These are phyloP conservation scores for Carallia brachiata DNA, from an alignment of 345 rosid genomes.

Conservation along the genomic window DNA sequence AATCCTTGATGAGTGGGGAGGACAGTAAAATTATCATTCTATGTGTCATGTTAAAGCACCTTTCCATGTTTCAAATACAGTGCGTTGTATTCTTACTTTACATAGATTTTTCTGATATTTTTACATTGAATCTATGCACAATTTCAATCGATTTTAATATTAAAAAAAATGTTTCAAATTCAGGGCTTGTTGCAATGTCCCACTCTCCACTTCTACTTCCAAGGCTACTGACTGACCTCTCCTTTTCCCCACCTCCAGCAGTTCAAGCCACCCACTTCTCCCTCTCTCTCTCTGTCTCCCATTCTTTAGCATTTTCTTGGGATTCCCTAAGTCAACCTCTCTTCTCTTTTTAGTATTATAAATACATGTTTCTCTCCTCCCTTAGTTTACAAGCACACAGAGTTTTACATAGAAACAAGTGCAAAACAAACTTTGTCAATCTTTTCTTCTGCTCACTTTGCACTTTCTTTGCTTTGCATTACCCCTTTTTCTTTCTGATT, in stretches of 20 bases:
- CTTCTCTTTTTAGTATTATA: slow-evolving; percentile 25
- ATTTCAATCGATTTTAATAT: too few species aligned
- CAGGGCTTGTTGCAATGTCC: slow-evolving; percentile 17
- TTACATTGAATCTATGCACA: too few species aligned
- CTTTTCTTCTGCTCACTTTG: background rate
- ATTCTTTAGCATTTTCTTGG: slow-evolving; percentile 3
- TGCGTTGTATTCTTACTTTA: too few species aligned
- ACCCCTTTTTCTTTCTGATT: background rate
- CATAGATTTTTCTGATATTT: too few species aligned
- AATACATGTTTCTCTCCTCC: slow-evolving; percentile 21
- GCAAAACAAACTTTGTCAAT: background rate
- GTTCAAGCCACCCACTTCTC: slow-evolving; percentile 23
- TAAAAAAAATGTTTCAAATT: too few species aligned
- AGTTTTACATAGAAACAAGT: background rate
- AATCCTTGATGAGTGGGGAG: background rate
- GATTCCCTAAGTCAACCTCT: slow-evolving; percentile 40
- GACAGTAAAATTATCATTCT: background rate
- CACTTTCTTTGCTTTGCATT: background rate
- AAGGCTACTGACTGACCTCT: background rate
- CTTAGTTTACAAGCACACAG: slow-evolving; percentile 3
- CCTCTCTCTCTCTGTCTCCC: background rate
- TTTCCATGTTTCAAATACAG: background rate
- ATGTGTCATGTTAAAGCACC: slow-evolving; percentile 16
- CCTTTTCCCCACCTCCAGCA: slow-evolving; percentile 13
- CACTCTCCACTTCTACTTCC: slow-evolving; percentile 22